Evolutionary conservation across 495 filamentous ascomycete genomes (phyloP), one percentile per base, ranked within the genome.

Genomic region (Pseudomonodictys pantanalensis): DNA sequence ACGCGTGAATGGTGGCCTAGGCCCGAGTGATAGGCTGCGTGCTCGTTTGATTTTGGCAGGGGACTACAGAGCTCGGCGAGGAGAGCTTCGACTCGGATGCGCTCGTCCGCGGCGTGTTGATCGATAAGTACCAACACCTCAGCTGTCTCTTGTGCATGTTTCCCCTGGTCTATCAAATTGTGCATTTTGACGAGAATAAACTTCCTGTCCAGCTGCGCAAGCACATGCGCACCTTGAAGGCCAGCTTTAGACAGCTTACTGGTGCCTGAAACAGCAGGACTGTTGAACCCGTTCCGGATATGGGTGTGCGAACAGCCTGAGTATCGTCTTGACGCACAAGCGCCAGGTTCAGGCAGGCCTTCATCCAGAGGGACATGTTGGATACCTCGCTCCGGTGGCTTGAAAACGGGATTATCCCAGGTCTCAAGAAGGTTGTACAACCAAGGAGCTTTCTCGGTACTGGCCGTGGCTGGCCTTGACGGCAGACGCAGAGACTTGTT

Each of bases 41-140:
- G 8, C 1, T 55, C 18, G 10, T 29, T 12, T 1, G 51, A 20
- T 17, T 24, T 9, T 12, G 67, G 49, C 9, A 41, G 38, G 12
- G 65, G 65, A 3, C 52, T 56, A 63, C 75, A 82, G 4, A 86
- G 68, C 9, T 84, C 81, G 18, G 67, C 55, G 33, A 88, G 75
- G 0, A 98, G 77, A 0, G 68, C 68, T 71, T 98, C 93, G 7
- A 97, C 81, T 5, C 86, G 82, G 66, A 88, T 86, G 18, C 93
- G 80, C 72, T 98, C 93, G 72, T 95, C 90, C 0, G 92, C 93
- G 9, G 93, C 93, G 69, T 98, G 93, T 65, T 98, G 93, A 69
- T 98, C 93, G 42, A 98, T 81, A 9, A 97, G 77, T 0, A 95
- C 80, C 0, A 98, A 75, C 10, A 82, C 53, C 0, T 75, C 43